A percentile compares a stretch with the other conserved stretches of the same genome.
Evolutionary conservation across 352 stramenopile genomes (phyloP).

Genomic region (Plasmopara viticola): DNA sequence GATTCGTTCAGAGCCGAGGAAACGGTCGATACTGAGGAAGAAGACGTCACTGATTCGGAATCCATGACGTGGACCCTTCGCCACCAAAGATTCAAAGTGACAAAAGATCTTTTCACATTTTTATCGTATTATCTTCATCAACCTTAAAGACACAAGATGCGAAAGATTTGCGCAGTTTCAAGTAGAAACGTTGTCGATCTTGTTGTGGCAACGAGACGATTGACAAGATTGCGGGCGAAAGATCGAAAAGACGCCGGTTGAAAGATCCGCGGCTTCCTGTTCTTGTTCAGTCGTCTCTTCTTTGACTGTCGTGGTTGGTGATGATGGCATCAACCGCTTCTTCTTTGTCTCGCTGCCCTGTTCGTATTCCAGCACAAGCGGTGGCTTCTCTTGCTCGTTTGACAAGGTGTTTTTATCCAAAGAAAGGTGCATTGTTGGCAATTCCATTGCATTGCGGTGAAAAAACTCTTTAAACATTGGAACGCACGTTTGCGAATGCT

Average conservation of each 20-base stretch:
- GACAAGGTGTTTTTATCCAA: not conserved
- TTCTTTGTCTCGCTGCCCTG: not conserved
- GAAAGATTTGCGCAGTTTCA: too few species aligned
- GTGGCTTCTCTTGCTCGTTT: not conserved
- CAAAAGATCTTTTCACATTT: slow-evolving; percentile 5
- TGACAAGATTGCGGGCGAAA: slow-evolving; percentile 11
- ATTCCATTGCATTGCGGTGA: slow-evolving; percentile 42
- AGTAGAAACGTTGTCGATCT: not conserved
- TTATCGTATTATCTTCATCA: slow-evolving; percentile 3
- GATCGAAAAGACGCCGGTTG: slow-evolving; percentile 19
- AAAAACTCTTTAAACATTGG: slow-evolving; percentile 63
- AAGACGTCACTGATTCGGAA: slow-evolving; percentile 6
- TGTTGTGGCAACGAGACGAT: not conserved
- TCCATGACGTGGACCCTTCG: slow-evolving; percentile 4
- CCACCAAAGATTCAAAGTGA: too few species aligned
- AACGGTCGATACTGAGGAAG: slow-evolving; percentile 4
- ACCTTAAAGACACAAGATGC: too few species aligned
- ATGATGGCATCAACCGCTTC: not conserved
- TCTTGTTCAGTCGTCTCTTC: not conserved
- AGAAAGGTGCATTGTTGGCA: slow-evolving; percentile 8
- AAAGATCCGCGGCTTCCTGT: not conserved
- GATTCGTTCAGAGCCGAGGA: slow-evolving; percentile 3
- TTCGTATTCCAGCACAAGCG: not conserved
- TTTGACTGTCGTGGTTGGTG: not conserved
- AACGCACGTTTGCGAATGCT: slow-evolving; percentile 55